Conservation (phyloP, 768 basidiomycete genomes). For the Mycena epipterygia region DNA sequence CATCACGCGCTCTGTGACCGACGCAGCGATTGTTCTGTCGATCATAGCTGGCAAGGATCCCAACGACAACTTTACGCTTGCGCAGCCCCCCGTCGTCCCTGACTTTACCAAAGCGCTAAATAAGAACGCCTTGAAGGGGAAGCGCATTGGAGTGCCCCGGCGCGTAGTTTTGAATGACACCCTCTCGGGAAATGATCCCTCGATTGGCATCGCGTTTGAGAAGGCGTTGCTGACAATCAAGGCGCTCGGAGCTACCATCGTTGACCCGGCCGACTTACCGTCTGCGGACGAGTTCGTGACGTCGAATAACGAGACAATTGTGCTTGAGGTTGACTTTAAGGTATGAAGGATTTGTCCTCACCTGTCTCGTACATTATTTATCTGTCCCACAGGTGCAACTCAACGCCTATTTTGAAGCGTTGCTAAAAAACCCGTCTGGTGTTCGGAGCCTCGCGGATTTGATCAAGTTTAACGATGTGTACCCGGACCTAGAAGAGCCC, state of each 20-base stretch:
- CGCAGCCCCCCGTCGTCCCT: conserved; percentile 65
- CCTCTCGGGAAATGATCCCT: conserved; percentile 49
- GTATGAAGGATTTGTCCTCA: conserved; percentile 48
- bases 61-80: conserved; percentile 66
- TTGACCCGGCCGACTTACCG: conserved; percentile 74
- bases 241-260: conserved; percentile 61
- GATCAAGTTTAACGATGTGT: conserved; percentile 67
- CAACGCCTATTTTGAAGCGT: conserved; percentile 59
- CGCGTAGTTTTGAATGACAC: conserved; percentile 49
- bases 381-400: conserved; percentile 60
- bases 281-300: conserved; percentile 62
- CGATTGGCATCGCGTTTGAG: conserved; percentile 55
- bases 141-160: conserved; percentile 68
- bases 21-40: conserved; percentile 67
- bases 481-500: conserved; percentile 64
- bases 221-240: conserved; percentile 52
- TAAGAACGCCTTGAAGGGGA: conserved; percentile 60
- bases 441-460: conserved; percentile 68
- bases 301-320: conserved; percentile 67
- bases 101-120: conserved; percentile 68
- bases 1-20: conserved; percentile 64
- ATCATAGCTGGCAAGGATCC: conserved; percentile 68
- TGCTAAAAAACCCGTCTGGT: conserved; percentile 67
- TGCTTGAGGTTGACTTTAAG: conserved; percentile 70
- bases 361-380: background rate